Evolutionary conservation across 306 rosid genomes (phyloP).

Genomic region (Glycine latifolia): DNA sequence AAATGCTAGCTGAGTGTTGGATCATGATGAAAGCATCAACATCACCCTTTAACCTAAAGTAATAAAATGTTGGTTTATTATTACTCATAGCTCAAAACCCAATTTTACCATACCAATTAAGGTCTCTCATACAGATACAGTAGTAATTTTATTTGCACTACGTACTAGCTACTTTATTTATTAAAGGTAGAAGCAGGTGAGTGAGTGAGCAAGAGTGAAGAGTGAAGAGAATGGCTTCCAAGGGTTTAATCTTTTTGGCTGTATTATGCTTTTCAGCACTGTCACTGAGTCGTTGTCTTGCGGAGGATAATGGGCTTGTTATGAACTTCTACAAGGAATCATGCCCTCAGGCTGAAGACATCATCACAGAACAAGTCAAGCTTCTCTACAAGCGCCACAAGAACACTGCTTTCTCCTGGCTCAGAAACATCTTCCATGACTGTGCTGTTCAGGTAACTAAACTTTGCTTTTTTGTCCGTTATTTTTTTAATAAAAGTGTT

Average conservation of each 20-base stretch:
- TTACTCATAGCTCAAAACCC: too few species aligned
- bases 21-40: background rate
- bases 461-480: background rate
- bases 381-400: constrained; percentile 99
- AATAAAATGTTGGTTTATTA: too few species aligned
- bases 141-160: background rate
- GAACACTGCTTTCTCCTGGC: constrained; percentile 99
- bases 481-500: background rate
- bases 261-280: constrained; percentile 59
- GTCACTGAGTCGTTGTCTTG: constrained; percentile 49
- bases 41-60: background rate
- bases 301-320: constrained; percentile 64
- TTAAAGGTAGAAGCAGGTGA: constrained; percentile 55
- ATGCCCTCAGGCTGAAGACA: constrained; percentile 98
- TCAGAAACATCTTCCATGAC: constrained; percentile 96
- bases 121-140: too few species aligned
- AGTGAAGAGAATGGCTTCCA: constrained; percentile 58
- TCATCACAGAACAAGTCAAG: constrained; percentile 87
- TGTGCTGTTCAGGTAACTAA: constrained; percentile 86
- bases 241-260: constrained; percentile 58
- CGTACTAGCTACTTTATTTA: constrained; percentile 31
- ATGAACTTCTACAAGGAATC: constrained; percentile 88
- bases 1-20: too few species aligned
- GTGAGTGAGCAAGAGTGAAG: background rate
- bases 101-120: too few species aligned